phyloP scores from a whole-genome alignment of 2,329 filamentous ascomycete species.

The Paradendryphiella salina region DNA sequence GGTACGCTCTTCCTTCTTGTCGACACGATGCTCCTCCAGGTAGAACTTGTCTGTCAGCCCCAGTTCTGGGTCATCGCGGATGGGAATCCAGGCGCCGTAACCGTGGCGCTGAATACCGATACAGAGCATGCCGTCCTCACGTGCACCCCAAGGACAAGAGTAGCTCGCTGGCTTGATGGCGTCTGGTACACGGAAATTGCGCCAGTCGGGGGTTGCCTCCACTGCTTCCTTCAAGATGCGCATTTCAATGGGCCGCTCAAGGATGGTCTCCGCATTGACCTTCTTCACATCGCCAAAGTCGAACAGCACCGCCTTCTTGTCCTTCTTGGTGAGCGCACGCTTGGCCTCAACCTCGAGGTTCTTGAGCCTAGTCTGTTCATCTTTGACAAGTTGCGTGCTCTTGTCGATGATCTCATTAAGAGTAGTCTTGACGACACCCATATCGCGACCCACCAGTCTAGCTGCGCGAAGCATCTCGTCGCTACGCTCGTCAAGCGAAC shows the following conservation, averaged over 20 bases:
- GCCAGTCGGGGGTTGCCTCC: constrained; percentile 65
- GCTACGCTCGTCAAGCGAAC: constrained; percentile 82
- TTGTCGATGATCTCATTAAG: constrained; percentile 78
- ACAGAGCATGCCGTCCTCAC: constrained; percentile 95
- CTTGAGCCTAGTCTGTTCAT: constrained; percentile 67
- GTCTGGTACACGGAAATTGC: constrained; percentile 82
- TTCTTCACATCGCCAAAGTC: constrained; percentile 93
- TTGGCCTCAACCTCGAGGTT: constrained; percentile 70
- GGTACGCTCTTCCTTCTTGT: constrained; percentile 90
- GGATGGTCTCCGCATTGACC: constrained; percentile 91
- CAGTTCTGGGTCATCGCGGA: constrained; percentile 87
- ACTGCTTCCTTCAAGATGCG: constrained; percentile 78
- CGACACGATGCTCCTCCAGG: constrained; percentile 95
- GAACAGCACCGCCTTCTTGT: constrained; percentile 94
- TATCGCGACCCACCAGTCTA: constrained; percentile 79
- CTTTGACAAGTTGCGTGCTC: constrained; percentile 69
- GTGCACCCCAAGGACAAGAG: constrained; percentile 86
- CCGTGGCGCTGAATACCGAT: constrained; percentile 91
- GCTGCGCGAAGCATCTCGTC: constrained; percentile 88
- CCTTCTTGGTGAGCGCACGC: constrained; percentile 89
- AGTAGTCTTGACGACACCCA: constrained; percentile 74
- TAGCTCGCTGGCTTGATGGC: constrained; percentile 92
- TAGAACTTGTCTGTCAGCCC: constrained; percentile 90
- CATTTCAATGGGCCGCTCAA: constrained; percentile 88
- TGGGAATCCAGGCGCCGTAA: constrained; percentile 93